These are phyloP conservation scores for Mycena olivaceomarginata DNA, from an alignment of 768 basidiomycete species.

Conservation along the genomic window DNA sequence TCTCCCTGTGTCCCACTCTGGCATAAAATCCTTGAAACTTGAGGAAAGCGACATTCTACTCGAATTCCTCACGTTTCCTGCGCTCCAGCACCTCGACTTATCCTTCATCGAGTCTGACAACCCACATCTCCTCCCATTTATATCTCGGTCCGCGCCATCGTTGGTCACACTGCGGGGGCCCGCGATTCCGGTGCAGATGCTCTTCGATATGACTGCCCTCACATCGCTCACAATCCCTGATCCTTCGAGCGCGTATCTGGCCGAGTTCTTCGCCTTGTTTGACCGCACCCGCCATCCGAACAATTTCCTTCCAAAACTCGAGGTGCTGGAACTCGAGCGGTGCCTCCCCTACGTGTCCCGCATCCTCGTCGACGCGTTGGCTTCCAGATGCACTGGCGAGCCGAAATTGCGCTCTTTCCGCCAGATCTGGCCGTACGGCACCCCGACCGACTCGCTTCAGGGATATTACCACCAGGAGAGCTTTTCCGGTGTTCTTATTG, in stretches of 20 bases:
- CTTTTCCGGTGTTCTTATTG: neutral
- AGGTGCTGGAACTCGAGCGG: neutral
- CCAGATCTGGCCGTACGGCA: neutral
- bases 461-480: neutral
- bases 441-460: neutral
- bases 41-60: neutral
- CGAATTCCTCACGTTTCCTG: neutral
- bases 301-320: neutral
- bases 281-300: neutral
- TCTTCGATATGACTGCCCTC: neutral
- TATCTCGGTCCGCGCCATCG: neutral
- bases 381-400: neutral
- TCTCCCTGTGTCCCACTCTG: neutral
- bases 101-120: neutral
- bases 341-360: neutral
- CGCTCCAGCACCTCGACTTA: neutral
- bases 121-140: neutral
- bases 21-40: neutral
- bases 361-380: neutral
- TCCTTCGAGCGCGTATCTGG: neutral
- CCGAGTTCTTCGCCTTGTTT: neutral
- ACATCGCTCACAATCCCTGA: neutral
- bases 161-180: neutral
- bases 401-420: neutral
- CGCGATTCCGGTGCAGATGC: neutral